Conservation (phyloP, 139 green algal species). For the Chlorella sp. region DNA sequence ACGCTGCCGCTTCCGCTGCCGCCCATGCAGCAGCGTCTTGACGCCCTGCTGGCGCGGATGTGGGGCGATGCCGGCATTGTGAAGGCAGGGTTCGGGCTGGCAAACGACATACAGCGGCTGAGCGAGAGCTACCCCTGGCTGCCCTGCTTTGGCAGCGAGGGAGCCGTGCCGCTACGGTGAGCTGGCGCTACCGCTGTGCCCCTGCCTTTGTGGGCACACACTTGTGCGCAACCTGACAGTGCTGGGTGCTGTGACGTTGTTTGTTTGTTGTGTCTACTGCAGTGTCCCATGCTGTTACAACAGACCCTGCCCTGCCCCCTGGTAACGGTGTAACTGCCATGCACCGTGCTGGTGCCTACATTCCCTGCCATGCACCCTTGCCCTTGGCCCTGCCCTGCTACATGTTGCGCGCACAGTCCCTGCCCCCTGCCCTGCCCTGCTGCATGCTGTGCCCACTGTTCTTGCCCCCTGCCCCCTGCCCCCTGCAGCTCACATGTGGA, state of each 20-base stretch:
- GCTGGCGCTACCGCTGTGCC: not conserved
- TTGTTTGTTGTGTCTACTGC: not conserved
- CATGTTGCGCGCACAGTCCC: too few species aligned
- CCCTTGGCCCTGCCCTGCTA: not conserved
- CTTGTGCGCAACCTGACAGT: not conserved
- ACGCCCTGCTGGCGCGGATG: conserved; percentile 17
- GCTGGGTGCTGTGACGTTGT: not conserved
- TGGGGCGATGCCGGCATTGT: conserved; percentile 35
- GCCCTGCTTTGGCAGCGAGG: conserved; percentile 42
- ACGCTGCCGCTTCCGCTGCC: conserved; percentile 6
- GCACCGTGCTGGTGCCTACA: too few species aligned
- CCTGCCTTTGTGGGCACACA: not conserved
- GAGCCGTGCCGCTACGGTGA: not conserved
- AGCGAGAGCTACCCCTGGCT: conserved; percentile 46
- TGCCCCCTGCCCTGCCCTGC: not conserved
- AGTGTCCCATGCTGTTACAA: not conserved
- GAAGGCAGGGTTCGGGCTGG: conserved; percentile 47
- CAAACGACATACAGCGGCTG: conserved; percentile 38
- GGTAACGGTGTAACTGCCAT: too few species aligned
- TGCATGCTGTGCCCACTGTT: not conserved
- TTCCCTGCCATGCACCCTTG: not conserved
- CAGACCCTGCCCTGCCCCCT: not conserved
- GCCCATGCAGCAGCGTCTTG: conserved; percentile 22
- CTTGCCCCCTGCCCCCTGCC: not conserved
- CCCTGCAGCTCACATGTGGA: conserved; percentile 38